Evolutionary conservation across 345 rosid species (phyloP).

Genomic region (Turritis glabra): DNA sequence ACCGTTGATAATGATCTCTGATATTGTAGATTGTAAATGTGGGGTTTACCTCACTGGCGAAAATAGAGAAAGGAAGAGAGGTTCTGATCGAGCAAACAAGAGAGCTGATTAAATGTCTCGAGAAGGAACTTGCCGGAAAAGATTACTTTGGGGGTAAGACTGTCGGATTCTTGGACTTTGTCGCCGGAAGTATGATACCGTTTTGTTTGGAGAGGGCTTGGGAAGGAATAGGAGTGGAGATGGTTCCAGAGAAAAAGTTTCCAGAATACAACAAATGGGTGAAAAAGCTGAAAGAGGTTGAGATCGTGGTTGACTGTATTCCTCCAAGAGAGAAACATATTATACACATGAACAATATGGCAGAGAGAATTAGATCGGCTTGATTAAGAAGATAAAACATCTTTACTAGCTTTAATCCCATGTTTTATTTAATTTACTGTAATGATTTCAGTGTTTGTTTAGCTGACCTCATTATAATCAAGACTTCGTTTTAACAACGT

Average conservation of each 20-base stretch:
- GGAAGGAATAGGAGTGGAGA: constrained; percentile 25
- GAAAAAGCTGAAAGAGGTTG: constrained; percentile 15
- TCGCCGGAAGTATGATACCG: constrained; percentile 23
- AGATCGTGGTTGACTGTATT: constrained; percentile 14
- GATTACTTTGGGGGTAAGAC: constrained; percentile 38
- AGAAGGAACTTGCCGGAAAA: constrained; percentile 31
- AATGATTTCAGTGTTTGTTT: not conserved
- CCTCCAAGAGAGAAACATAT: constrained; percentile 38
- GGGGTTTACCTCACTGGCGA: not conserved
- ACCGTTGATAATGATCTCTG: not conserved
- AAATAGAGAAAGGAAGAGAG: constrained; percentile 15
- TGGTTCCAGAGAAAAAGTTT: constrained; percentile 23
- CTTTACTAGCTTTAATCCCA: not conserved
- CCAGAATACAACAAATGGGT: constrained; percentile 32
- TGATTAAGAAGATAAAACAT: not conserved
- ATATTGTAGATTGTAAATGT: not conserved
- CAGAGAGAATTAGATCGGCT: not conserved
- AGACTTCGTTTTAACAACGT: too few species aligned
- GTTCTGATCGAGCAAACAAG: constrained; percentile 8
- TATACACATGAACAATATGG: constrained; percentile 4
- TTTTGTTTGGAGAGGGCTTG: constrained; percentile 26
- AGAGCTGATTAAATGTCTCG: constrained; percentile 15
- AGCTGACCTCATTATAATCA: too few species aligned
- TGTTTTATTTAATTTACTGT: not conserved
- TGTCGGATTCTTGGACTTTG: constrained; percentile 28